phyloP scores from a whole-genome alignment of 306 rosid species.

The Herpetospermum pedunculosum region DNA sequence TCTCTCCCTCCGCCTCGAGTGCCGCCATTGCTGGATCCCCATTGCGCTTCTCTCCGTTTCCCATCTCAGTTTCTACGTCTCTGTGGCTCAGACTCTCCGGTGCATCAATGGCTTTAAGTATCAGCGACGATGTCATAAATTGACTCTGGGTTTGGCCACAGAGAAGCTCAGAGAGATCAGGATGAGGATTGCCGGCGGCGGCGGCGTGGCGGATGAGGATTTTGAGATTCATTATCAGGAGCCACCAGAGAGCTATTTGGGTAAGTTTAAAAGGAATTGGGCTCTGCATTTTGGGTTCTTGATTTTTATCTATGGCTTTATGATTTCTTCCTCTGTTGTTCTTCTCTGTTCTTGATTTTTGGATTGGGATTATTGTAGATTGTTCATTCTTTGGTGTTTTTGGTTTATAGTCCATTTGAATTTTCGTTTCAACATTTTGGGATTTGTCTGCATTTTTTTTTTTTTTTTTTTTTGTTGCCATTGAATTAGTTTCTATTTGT shows the following conservation, averaged over 20 bases:
- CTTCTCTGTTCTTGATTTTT: slow-evolving; percentile 53
- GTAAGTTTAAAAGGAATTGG: slow-evolving; percentile 92
- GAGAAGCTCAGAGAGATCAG: slow-evolving; percentile 61
- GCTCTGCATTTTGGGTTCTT: slow-evolving; percentile 84
- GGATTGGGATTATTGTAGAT: background rate
- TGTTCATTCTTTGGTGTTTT: background rate
- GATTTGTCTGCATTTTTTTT: too few relatives aligned
- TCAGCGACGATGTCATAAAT: slow-evolving; percentile 90
- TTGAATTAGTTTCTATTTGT: background rate
- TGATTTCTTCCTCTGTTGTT: slow-evolving; percentile 78
- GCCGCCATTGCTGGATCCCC: slow-evolving; percentile 94
- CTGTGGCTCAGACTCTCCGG: slow-evolving; percentile 72
- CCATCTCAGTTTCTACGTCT: slow-evolving; percentile 78
- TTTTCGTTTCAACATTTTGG: background rate
- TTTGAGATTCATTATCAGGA: slow-evolving; percentile 88
- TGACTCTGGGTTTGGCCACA: slow-evolving; percentile 76
- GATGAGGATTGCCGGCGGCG: slow-evolving; percentile 17
- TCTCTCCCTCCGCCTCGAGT: slow-evolving; percentile 50
- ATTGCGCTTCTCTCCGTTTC: slow-evolving; percentile 67
- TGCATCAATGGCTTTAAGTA: slow-evolving; percentile 94
- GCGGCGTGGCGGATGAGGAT: slow-evolving; percentile 33
- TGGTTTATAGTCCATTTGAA: background rate
- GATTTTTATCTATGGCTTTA: slow-evolving; percentile 52
- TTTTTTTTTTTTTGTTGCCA: background rate
- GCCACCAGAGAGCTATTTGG: slow-evolving; percentile 76